Evolutionary conservation across 2,329 filamentous ascomycete genomes (phyloP).

Genomic region (Apiospora pterosperma): DNA sequence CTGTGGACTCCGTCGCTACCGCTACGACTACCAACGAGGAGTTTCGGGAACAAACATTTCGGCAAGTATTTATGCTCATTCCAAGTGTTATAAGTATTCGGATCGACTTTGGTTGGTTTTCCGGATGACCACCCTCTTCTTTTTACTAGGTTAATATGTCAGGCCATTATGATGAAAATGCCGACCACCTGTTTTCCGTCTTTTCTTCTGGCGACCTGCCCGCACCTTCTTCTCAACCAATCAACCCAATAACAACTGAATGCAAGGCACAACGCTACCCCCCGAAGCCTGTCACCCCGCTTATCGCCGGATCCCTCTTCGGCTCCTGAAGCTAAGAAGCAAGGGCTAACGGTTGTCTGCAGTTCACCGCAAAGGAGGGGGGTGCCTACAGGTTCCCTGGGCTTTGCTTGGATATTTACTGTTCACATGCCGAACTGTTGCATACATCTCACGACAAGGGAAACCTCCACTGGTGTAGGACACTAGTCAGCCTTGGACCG

Average conservation of each 20-base stretch:
- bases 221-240: neutral
- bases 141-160: neutral
- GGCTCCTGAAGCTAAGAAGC: neutral
- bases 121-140: neutral
- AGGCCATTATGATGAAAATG: neutral
- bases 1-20: neutral
- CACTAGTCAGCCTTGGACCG: constrained; percentile 1
- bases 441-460: neutral
- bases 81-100: neutral
- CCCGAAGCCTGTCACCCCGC: neutral
- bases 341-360: constrained; percentile 1
- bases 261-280: neutral
- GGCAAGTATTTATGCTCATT: neutral
- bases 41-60: neutral
- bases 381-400: neutral
- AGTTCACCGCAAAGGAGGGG: neutral
- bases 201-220: neutral
- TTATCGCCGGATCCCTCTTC: constrained; percentile 3
- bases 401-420: neutral
- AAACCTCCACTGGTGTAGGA: neutral
- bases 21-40: neutral
- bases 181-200: neutral
- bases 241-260: neutral
- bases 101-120: neutral
- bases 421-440: constrained; percentile 1